phyloP scores from a whole-genome alignment of 768 basidiomycete genomes.

The Suillus luteus region DNA sequence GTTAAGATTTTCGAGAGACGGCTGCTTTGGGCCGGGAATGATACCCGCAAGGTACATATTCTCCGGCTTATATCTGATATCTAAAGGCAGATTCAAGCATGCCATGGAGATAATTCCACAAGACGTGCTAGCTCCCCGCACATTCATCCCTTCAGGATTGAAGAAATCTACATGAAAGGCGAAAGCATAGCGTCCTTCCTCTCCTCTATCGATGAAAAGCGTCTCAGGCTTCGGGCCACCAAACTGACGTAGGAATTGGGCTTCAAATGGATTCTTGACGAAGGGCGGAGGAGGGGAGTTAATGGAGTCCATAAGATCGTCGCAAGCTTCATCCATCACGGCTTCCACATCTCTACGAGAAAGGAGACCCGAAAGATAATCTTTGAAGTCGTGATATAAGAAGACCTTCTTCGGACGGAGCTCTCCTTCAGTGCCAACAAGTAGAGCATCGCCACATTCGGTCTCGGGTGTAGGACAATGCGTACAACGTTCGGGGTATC shows the following conservation, averaged over 20 bases:
- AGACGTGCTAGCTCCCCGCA: too few relatives aligned
- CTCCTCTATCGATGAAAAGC: too few relatives aligned
- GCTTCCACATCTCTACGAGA: not conserved
- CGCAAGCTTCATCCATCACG: constrained; percentile 1
- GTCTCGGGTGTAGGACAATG: not conserved
- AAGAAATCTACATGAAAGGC: too few relatives aligned
- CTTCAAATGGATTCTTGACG: constrained; percentile 10
- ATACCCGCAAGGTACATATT: too few relatives aligned
- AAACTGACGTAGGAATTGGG: not conserved
- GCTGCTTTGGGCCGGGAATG: too few relatives aligned
- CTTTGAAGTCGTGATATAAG: constrained; percentile 11
- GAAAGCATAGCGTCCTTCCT: too few relatives aligned
- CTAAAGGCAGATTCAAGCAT: too few relatives aligned
- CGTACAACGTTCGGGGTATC: not conserved
- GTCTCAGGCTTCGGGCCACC: too few relatives aligned
- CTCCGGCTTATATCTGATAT: too few relatives aligned
- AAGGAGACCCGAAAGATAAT: constrained; percentile 5
- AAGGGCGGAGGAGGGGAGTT: constrained; percentile 6
- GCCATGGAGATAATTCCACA: too few relatives aligned
- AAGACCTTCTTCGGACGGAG: not conserved
- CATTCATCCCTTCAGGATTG: too few relatives aligned
- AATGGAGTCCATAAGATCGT: not conserved
- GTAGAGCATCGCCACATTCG: not conserved
- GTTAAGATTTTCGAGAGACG: too few relatives aligned
- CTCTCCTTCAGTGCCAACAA: constrained; percentile 1